These are phyloP conservation scores for Leccinum laetum DNA, from an alignment of 1,284 basidiomycete genomes.

Conservation along the genomic window DNA sequence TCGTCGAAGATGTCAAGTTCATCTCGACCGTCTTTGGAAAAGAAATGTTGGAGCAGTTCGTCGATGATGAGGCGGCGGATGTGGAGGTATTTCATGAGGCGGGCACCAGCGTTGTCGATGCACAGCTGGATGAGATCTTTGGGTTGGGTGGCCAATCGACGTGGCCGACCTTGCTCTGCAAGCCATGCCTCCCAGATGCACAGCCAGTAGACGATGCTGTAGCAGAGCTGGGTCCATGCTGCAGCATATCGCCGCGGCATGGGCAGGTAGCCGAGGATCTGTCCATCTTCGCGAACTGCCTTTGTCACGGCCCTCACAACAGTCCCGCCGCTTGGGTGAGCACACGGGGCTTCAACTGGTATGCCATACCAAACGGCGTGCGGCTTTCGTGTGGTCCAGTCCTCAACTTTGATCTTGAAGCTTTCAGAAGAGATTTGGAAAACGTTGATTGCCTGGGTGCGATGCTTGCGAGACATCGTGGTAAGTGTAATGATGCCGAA, in stretches of 20 bases:
- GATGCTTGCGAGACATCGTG: background rate
- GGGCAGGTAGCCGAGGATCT: background rate
- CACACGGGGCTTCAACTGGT: background rate
- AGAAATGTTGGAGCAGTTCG: background rate
- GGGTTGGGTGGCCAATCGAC: background rate
- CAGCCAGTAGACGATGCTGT: background rate
- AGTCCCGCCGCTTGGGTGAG: background rate
- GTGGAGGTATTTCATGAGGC: background rate
- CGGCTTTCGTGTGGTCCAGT: background rate
- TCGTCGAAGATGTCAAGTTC: background rate
- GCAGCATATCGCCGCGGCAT: background rate
- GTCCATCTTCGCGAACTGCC: background rate
- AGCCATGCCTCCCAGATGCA: background rate
- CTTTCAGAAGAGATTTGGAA: background rate
- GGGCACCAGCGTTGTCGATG: background rate
- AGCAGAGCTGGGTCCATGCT: background rate
- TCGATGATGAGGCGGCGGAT: background rate
- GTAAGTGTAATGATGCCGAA: background rate
- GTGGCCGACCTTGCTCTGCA: background rate
- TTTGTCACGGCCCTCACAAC: background rate
- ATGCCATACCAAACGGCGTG: background rate
- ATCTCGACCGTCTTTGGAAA: background rate
- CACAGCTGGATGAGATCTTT: background rate
- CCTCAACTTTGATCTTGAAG: background rate
- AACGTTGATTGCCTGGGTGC: background rate